phyloP scores from a whole-genome alignment of 495 filamentous ascomycete genomes.

The Talaromyces nanjingensis region DNA sequence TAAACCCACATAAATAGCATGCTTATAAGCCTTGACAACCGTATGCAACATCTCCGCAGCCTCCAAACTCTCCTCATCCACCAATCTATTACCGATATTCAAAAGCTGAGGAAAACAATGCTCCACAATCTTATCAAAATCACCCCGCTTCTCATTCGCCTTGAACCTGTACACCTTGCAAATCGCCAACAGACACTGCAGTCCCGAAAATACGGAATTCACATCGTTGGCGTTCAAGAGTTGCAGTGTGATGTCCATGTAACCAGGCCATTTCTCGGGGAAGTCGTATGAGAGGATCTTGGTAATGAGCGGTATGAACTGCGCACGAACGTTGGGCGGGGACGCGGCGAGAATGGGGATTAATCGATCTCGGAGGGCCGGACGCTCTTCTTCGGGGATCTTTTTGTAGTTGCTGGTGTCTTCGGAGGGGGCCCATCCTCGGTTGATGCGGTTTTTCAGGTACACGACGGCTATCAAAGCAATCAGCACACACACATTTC shows the following conservation, averaged over 20 bases:
- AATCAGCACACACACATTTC: background rate
- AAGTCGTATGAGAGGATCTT: constrained; percentile 95
- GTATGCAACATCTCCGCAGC: constrained; percentile 95
- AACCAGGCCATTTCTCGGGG: constrained; percentile 85
- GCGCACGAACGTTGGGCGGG: constrained; percentile 70
- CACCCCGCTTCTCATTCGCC: constrained; percentile 66
- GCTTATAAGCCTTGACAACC: constrained; percentile 92
- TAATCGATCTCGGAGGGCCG: constrained; percentile 75
- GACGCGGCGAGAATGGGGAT: constrained; percentile 82
- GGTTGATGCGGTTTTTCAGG: constrained; percentile 90
- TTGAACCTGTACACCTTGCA: constrained; percentile 95
- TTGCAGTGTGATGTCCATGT: constrained; percentile 83
- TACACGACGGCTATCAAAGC: constrained; percentile 76
- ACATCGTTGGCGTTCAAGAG: constrained; percentile 78
- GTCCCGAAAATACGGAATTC: constrained; percentile 78
- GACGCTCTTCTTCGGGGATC: constrained; percentile 85
- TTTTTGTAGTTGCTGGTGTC: constrained; percentile 49
- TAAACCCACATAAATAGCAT: constrained; percentile 83
- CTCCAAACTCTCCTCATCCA: constrained; percentile 84
- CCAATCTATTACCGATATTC: constrained; percentile 75
- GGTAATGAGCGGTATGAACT: constrained; percentile 87
- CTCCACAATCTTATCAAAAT: constrained; percentile 92
- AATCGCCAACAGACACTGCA: constrained; percentile 89
- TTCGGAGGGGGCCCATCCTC: constrained; percentile 77
- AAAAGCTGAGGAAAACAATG: constrained; percentile 87